Conservation (phyloP, 495 filamentous ascomycete species). For the Neurospora sp. region DNA sequence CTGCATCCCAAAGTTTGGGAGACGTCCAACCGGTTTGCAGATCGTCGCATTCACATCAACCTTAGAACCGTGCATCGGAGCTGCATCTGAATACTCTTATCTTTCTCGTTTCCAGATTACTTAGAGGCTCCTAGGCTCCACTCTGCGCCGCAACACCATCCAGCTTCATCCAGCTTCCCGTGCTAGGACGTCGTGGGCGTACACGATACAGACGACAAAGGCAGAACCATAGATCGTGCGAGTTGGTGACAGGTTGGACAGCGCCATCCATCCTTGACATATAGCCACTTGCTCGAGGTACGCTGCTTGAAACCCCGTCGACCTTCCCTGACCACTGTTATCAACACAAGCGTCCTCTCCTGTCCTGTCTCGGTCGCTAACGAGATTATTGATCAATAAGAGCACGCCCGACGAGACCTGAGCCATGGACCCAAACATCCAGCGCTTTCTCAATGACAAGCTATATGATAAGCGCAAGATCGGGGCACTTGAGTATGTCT, state of each 20-base stretch:
- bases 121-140: background rate
- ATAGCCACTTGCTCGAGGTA: background rate
- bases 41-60: background rate
- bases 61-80: background rate
- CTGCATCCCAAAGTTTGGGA: background rate
- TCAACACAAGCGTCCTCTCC: background rate
- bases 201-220: background rate
- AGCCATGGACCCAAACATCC: conserved; percentile 78
- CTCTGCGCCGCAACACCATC: background rate
- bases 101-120: background rate
- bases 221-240: background rate
- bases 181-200: background rate
- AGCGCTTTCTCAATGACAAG: conserved; percentile 91
- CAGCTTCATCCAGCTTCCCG: background rate
- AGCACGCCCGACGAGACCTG: background rate
- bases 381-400: background rate
- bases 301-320: background rate
- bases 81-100: background rate
- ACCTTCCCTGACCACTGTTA: background rate
- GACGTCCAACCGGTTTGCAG: background rate
- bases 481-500: conserved; percentile 86
- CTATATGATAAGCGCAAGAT: conserved; percentile 96
- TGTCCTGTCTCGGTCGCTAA: background rate
- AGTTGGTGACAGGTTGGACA: background rate
- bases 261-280: background rate